phyloP scores from a whole-genome alignment of 2,329 filamentous ascomycete genomes.

The Aspergillus versicolor region DNA sequence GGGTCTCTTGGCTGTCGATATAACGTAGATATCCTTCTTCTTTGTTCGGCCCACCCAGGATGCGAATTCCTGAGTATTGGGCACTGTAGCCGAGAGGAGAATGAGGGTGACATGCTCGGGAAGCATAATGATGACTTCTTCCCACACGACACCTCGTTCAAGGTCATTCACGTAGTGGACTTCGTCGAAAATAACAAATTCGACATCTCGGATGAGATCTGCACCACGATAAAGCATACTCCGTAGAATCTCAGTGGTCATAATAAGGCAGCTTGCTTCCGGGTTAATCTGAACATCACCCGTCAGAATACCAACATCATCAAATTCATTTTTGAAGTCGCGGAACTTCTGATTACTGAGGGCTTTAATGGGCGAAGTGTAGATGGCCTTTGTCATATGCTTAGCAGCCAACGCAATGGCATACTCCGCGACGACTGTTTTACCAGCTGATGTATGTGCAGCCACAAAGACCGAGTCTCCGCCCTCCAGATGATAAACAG shows the following conservation, averaged over 20 bases:
- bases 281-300: constrained; percentile 98
- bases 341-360: constrained; percentile 98
- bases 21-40: constrained; percentile 98
- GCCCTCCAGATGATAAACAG: constrained; percentile 93
- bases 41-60: constrained; percentile 98
- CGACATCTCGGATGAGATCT: constrained; percentile 92
- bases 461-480: constrained; percentile 98
- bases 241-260: constrained; percentile 96
- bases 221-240: constrained; percentile 98
- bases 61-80: constrained; percentile 95
- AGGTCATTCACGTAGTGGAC: constrained; percentile 98
- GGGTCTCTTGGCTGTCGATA: constrained; percentile 92
- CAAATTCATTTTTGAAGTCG: constrained; percentile 85
- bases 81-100: constrained; percentile 90
- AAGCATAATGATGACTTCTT: constrained; percentile 99
- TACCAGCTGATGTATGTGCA: constrained; percentile 94
- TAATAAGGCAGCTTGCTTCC: constrained; percentile 96
- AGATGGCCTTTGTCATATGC: constrained; percentile 99
- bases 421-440: constrained; percentile 97
- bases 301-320: constrained; percentile 94
- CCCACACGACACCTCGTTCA: constrained; percentile 96
- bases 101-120: constrained; percentile 96
- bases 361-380: constrained; percentile 97
- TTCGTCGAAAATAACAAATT: constrained; percentile 98
- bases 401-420: constrained; percentile 94